Conservation (phyloP, 1,284 basidiomycete genomes). For the Ustilago crameri region DNA sequence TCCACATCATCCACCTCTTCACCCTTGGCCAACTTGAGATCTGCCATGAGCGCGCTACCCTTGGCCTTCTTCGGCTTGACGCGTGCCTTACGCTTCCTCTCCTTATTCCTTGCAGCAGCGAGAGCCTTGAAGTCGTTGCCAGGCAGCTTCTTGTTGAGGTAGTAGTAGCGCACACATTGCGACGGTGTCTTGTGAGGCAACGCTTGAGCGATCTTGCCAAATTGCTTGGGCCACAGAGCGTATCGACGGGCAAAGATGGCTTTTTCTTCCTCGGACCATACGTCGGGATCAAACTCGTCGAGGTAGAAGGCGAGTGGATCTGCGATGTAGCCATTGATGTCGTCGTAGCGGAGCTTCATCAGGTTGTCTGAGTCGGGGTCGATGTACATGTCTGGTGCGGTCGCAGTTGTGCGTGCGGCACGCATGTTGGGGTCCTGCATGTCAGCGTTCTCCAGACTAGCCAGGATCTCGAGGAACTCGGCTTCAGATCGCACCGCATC, state of each 20-base stretch:
- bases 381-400: constrained; percentile 89
- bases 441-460: constrained; percentile 89
- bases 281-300: constrained; percentile 61
- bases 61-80: constrained; percentile 67
- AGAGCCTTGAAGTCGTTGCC: constrained; percentile 66
- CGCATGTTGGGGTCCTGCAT: constrained; percentile 89
- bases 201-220: constrained; percentile 82
- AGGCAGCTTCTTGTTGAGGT: constrained; percentile 84
- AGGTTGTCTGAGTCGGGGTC: constrained; percentile 73
- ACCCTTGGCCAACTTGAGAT: constrained; percentile 62
- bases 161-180: constrained; percentile 94
- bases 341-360: constrained; percentile 76
- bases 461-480: constrained; percentile 96
- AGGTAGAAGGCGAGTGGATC: constrained; percentile 78
- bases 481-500: constrained; percentile 93
- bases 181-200: constrained; percentile 85
- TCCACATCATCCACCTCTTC: constrained; percentile 65
- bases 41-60: constrained; percentile 67
- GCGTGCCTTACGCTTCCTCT: constrained; percentile 63
- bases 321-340: constrained; percentile 82
- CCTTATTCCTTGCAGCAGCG: constrained; percentile 59
- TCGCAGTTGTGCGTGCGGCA: constrained; percentile 86
- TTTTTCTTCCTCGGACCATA: constrained; percentile 88
- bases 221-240: constrained; percentile 89
- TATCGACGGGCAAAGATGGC: constrained; percentile 83